phyloP scores from a whole-genome alignment of 164 flowering plant genomes.

The Buxus sempervirens region DNA sequence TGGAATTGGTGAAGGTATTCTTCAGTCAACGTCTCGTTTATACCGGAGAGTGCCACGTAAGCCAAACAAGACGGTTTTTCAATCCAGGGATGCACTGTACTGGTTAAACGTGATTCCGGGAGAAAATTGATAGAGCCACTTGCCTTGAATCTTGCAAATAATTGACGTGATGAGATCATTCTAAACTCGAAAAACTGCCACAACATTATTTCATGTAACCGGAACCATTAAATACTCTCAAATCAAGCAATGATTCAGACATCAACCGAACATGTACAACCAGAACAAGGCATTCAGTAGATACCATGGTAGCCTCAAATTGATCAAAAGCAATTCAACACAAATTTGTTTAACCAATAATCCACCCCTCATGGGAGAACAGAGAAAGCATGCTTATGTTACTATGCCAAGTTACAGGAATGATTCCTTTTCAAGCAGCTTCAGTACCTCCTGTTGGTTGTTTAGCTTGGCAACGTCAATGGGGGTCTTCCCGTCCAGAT shows the following conservation, averaged over 20 bases:
- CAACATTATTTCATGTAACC: too few relatives aligned
- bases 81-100: too few relatives aligned
- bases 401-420: slow-evolving; percentile 46
- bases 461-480: slow-evolving; percentile 95
- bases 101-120: too few relatives aligned
- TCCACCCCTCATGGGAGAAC: background rate
- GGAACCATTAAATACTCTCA: background rate
- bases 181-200: too few relatives aligned
- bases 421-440: slow-evolving; percentile 91
- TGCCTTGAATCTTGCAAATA: too few relatives aligned
- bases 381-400: slow-evolving; percentile 3
- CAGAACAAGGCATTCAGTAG: background rate
- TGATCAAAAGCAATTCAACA: background rate
- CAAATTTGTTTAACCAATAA: background rate
- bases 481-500: slow-evolving; percentile 93
- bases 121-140: too few relatives aligned
- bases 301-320: background rate
- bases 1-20: too few relatives aligned
- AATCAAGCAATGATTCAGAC: background rate
- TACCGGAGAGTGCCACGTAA: too few relatives aligned
- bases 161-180: too few relatives aligned
- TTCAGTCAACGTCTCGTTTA: too few relatives aligned
- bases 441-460: slow-evolving; percentile 78
- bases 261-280: background rate
- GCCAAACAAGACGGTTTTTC: too few relatives aligned